phyloP scores from a whole-genome alignment of 768 basidiomycete genomes.

The Kwoniella heveanensis region DNA sequence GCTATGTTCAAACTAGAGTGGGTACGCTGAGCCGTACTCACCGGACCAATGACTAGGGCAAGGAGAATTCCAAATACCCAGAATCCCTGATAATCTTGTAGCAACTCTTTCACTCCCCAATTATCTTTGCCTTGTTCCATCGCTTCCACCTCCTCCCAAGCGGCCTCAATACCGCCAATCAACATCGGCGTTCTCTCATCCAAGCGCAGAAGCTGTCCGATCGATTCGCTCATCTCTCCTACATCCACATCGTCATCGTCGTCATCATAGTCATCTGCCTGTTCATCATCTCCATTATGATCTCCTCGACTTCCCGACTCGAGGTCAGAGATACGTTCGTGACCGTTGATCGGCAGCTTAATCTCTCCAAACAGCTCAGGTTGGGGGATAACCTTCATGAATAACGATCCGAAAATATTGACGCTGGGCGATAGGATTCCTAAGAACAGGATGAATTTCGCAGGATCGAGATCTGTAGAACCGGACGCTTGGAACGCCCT shows the following conservation, averaged over 20 bases:
- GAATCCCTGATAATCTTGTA: constrained; percentile 50
- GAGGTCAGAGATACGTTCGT: constrained; percentile 1
- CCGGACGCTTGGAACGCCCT: constrained; percentile 24
- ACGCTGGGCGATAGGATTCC: constrained; percentile 47
- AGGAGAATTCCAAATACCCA: constrained; percentile 53
- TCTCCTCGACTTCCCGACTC: constrained; percentile 16
- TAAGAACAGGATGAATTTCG: constrained; percentile 47
- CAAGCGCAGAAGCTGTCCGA: constrained; percentile 44
- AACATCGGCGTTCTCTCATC: constrained; percentile 53
- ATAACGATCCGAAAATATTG: constrained; percentile 50
- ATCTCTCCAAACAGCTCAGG: constrained; percentile 20
- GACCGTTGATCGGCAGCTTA: constrained; percentile 19
- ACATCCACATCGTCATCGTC: constrained; percentile 7
- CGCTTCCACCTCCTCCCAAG: constrained; percentile 45
- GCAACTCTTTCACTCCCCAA: constrained; percentile 43
- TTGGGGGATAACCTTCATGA: constrained; percentile 46
- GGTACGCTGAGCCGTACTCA: too few relatives aligned
- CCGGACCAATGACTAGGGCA: constrained; percentile 54
- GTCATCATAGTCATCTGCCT: neutral
- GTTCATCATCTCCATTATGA: constrained; percentile 8
- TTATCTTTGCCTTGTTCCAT: constrained; percentile 39
- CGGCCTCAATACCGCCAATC: constrained; percentile 54
- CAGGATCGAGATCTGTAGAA: constrained; percentile 37
- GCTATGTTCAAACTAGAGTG: too few relatives aligned
- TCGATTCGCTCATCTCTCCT: constrained; percentile 19